Base-by-base conservation (phyloP, 208 protist genomes). In the Leishmania guyanensis region DNA sequence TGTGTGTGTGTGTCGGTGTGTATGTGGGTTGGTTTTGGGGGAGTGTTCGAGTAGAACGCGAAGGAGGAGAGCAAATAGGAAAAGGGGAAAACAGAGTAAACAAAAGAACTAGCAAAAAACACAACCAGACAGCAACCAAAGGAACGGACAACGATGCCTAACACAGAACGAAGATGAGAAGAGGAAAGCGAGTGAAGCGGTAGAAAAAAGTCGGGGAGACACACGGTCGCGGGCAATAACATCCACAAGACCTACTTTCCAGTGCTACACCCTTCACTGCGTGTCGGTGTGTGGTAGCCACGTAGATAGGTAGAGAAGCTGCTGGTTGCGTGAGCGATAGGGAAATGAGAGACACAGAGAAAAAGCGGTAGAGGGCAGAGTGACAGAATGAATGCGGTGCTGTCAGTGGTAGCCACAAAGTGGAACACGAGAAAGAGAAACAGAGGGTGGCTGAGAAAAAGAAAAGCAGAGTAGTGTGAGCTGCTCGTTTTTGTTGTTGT, bases 261-360 rank as follows among this genome's bases (percentile, higher is more conserved):
- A 48, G 66, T n/a, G 48, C 3, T 1, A 71, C 66, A n/a, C 39
- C 66, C 66, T 48, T 36, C 66, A 50, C 36, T 43, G 69, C 22
- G 69, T 54, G 9, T 51, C 2, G 20, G 3, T 51, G 46, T 73
- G 69, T 10, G 69, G 14, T 73, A 22, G 43, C 6, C 66, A n/a
- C 4, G 17, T 10, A 22, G 22, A 22, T 53, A 17, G 66, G 50
- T 33, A 5, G 39, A 54, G 69, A 10, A 26, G 39, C 53, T 4
- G 69, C 22, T 73, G 46, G 26, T 4, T 29, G 20, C 17, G 69
- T 53, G 26, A 22, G 26, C 6, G 12, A 73, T 73, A 54, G 8
- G 29, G 72, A 76, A 43, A 76, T 76, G 72, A 62, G 51, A 64
- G n/a, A 62, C 17, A 22, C 16, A 48, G 48, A 39, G 51, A 75